Evolutionary conservation across 805 yeast genomes (phyloP).

Genomic region (Metschnikowia colocasiae): DNA sequence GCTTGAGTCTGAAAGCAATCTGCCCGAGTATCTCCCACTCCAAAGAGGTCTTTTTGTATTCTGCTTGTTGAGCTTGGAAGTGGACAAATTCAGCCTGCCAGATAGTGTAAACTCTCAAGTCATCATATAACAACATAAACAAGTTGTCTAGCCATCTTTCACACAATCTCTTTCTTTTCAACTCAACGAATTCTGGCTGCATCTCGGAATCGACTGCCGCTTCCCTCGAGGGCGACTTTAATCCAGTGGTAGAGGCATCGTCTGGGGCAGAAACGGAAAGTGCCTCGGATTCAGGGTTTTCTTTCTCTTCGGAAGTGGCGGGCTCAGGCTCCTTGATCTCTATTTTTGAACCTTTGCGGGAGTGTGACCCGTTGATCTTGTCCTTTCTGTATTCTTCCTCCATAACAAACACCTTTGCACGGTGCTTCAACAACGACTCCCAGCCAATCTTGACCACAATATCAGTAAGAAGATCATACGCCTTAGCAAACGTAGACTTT

Average conservation of each 20-base stretch:
- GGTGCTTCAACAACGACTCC: constrained; percentile 42
- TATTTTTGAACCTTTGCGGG: constrained; percentile 4
- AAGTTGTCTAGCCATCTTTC: constrained; percentile 73
- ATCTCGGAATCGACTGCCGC: constrained; percentile 3
- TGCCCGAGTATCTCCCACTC: constrained; percentile 94
- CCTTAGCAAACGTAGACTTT: constrained; percentile 45
- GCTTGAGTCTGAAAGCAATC: constrained; percentile 81
- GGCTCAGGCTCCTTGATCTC: constrained; percentile 13
- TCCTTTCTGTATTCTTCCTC: constrained; percentile 46
- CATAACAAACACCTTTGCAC: constrained; percentile 48
- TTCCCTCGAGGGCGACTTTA: constrained; percentile 35
- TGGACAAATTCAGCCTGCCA: constrained; percentile 93
- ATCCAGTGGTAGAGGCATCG: constrained; percentile 35
- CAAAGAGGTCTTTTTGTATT: constrained; percentile 68
- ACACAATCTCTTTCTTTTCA: constrained; percentile 63
- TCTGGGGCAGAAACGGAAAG: constrained; percentile 17
- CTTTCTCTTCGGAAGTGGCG: not conserved
- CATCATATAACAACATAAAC: constrained; percentile 68
- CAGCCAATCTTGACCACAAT: constrained; percentile 45
- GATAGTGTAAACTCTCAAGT: constrained; percentile 76
- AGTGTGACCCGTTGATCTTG: constrained; percentile 20
- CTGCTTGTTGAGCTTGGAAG: constrained; percentile 81
- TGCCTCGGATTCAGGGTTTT: not conserved
- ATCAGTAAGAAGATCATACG: constrained; percentile 44
- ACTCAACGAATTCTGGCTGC: constrained; percentile 34